Evolutionary conservation across 306 rosid species (phyloP).

Genomic region (Arachis hypogaea): DNA sequence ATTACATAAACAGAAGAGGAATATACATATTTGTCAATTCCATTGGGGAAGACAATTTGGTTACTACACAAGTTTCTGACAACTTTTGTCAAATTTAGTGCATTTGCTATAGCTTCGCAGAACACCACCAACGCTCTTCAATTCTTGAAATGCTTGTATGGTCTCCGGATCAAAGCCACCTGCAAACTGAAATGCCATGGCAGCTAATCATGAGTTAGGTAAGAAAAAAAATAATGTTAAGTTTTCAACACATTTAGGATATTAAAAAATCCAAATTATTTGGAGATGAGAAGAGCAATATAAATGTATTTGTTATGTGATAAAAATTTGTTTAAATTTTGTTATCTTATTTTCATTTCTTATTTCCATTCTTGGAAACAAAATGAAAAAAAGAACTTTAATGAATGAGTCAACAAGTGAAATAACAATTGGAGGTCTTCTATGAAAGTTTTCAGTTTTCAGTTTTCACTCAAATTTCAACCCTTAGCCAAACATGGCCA

Average conservation of each 20-base stretch:
- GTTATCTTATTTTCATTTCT: no score
- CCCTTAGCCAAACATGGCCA: no score
- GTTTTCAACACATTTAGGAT: no score
- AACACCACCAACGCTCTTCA: constrained; percentile 58
- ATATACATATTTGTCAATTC: constrained; percentile 37
- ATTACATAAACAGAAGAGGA: constrained; percentile 35
- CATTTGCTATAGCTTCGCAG: constrained; percentile 43
- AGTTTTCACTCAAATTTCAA: no score
- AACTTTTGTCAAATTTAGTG: constrained; percentile 21
- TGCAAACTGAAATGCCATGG: constrained; percentile 72
- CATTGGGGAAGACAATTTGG: constrained; percentile 14
- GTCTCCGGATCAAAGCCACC: constrained; percentile 85
- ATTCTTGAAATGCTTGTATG: constrained; percentile 58
- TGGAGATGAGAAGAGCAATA: no score
- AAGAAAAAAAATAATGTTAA: background rate
- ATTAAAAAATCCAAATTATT: no score
- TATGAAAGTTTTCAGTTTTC: background rate
- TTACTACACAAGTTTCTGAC: constrained; percentile 32
- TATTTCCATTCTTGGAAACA: no score
- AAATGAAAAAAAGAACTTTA: no score
- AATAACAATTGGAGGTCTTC: no score
- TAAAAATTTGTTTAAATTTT: no score
- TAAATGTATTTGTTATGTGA: no score
- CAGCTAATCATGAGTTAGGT: constrained; percentile 27
- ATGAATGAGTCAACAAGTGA: no score